Conservation (phyloP, 495 filamentous ascomycete genomes). For the Thermochaetoides thermophila region DNA sequence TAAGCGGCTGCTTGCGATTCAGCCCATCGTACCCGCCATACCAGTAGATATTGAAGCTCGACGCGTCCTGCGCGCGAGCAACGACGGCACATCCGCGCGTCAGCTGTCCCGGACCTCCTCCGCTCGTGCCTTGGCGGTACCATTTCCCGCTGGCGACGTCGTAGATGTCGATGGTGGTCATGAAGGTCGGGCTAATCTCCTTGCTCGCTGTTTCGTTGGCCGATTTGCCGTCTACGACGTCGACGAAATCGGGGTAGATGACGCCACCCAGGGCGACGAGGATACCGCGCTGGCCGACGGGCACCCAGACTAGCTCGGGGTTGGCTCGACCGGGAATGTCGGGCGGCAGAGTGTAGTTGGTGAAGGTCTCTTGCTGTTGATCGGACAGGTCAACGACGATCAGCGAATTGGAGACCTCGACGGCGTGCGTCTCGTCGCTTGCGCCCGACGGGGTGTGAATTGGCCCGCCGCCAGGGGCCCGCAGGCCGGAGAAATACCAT, state of each 20-base stretch:
- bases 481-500: constrained; percentile 57
- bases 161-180: constrained; percentile 53
- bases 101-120: constrained; percentile 41
- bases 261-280: constrained; percentile 58
- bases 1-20: constrained; percentile 19
- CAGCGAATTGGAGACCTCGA: constrained; percentile 32
- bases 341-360: constrained; percentile 38
- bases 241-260: constrained; percentile 31
- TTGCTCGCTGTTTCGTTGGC: constrained; percentile 27
- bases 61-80: constrained; percentile 43
- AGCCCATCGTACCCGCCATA: constrained; percentile 55
- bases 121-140: constrained; percentile 48
- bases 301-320: constrained; percentile 57
- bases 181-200: constrained; percentile 40
- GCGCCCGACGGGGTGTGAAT: constrained; percentile 20
- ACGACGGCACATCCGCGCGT: constrained; percentile 54
- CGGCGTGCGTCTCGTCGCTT: constrained; percentile 21
- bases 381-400: constrained; percentile 45
- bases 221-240: constrained; percentile 8
- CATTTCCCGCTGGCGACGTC: constrained; percentile 42
- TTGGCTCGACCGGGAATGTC: constrained; percentile 39
- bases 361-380: constrained; percentile 37
- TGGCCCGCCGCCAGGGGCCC: constrained; percentile 27
- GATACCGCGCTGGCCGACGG: constrained; percentile 45
- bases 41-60: constrained; percentile 58